Base-by-base conservation (phyloP, 164 flowering plant species). In the Nymphaea colorata region DNA sequence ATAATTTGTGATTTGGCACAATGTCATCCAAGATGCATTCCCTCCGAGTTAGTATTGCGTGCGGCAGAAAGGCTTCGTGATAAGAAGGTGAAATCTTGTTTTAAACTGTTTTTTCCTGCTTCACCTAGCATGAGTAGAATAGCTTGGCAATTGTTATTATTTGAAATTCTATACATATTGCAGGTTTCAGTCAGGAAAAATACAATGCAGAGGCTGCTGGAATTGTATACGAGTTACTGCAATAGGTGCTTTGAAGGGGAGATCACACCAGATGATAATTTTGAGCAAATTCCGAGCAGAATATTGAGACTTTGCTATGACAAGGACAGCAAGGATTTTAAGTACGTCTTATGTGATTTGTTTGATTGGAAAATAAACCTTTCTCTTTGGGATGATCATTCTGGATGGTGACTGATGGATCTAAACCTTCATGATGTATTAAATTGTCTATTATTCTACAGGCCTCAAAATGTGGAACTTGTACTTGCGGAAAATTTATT, bases 261-360 rank as follows among this genome's bases (percentile, higher is more conserved):
- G 64, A 73, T 83, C 76, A 44, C 75, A 43, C 70, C 79, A 65
- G 73, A 62, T 65, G 83, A 82, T 36, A 80, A 75, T 61, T 82
- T 84, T 69, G 98, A 94, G 68, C 86, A 86, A 65, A 94, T 94
- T 64, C 99, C 97, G 6, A 85, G 88, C 73, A 87, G 76, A 77
- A 75, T 90, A 42, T 72, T 94, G 82, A 79, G 85, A 87, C 92
- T 94, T 51, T 88, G 87, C 74, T 92, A 75, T 82, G 96, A 90
- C 71, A 94, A 84, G 79, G 92, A 86, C 76, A 86, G 89, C 68
- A 87, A 82, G 75, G 98, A 90, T 64, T 91, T 90, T 85, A 86
- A 96, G 99, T 90, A 41, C 71, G 79, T 64, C 66, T 59, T 61
- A 16, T 61, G 14, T 2, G n/a, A 45, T 5, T 45, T 5, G 53